phyloP scores from a whole-genome alignment of 1,284 basidiomycete genomes.

The Paramarasmius palmivorus region DNA sequence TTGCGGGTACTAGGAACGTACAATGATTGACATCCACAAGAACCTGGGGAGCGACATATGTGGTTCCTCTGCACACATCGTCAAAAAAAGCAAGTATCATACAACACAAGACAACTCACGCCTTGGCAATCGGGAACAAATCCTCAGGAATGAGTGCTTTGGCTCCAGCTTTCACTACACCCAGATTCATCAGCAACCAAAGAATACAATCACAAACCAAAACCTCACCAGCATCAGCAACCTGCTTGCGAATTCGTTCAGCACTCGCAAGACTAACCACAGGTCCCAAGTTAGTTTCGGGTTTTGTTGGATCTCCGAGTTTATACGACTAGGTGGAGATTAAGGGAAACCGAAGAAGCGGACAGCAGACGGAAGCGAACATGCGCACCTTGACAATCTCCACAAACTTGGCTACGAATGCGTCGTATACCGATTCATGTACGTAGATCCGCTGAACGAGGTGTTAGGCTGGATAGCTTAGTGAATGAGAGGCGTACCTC shows the following conservation, averaged over 20 bases:
- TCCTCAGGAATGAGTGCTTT: slow-evolving; percentile 73
- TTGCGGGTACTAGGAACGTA: slow-evolving; percentile 36
- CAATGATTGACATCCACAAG: slow-evolving; percentile 86
- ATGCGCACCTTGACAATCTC: slow-evolving; percentile 67
- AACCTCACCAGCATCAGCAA: slow-evolving; percentile 74
- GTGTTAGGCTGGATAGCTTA: not conserved
- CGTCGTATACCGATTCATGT: slow-evolving; percentile 80
- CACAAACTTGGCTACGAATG: slow-evolving; percentile 78
- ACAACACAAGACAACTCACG: slow-evolving; percentile 39
- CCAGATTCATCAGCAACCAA: not conserved
- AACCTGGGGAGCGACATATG: slow-evolving; percentile 89
- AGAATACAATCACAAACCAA: too few relatives aligned
- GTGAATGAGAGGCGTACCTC: slow-evolving; percentile 48
- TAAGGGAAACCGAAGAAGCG: not conserved
- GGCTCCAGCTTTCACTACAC: slow-evolving; percentile 74
- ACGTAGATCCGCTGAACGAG: slow-evolving; percentile 85
- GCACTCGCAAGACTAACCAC: slow-evolving; percentile 89
- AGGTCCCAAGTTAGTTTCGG: slow-evolving; percentile 82
- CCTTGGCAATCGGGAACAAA: slow-evolving; percentile 67
- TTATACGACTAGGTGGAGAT: slow-evolving; percentile 38
- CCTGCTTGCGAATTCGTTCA: slow-evolving; percentile 81
- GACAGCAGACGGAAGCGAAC: not conserved
- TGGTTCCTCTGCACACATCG: slow-evolving; percentile 58
- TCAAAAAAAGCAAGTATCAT: not conserved
- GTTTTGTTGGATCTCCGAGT: slow-evolving; percentile 82